These are phyloP conservation scores for Lasiosphaeria ovina DNA, from an alignment of 495 filamentous ascomycete species.

Conservation along the genomic window DNA sequence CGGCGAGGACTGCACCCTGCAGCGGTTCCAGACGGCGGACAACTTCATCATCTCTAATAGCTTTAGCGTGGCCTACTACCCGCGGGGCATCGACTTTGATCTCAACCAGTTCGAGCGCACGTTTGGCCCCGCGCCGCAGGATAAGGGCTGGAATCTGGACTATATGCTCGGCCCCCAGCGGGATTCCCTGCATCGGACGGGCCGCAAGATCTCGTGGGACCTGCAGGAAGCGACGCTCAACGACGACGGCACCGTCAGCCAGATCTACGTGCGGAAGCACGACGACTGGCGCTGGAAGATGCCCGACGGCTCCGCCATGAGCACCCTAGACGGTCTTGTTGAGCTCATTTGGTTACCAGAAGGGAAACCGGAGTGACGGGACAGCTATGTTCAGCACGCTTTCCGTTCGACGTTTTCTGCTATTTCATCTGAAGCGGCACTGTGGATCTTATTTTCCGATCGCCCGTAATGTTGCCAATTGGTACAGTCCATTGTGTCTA, in stretches of 20 bases:
- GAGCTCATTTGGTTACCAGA: conserved; percentile 51
- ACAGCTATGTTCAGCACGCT: too few species aligned
- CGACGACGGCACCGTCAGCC: conserved; percentile 43
- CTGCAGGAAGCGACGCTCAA: conserved; percentile 43
- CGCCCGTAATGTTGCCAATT: too few species aligned
- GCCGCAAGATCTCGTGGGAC: conserved; percentile 54
- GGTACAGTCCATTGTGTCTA: too few species aligned
- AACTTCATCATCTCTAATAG: conserved; percentile 62
- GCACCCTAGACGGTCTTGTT: conserved; percentile 47
- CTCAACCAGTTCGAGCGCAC: conserved; percentile 64
- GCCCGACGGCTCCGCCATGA: conserved; percentile 42
- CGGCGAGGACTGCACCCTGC: conserved; percentile 61
- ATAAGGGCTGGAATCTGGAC: conserved; percentile 53
- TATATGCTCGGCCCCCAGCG: conserved; percentile 51
- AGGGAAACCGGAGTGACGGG: neutral
- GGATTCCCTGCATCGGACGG: conserved; percentile 43
- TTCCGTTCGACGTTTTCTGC: conserved; percentile 2
- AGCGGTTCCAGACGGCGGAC: conserved; percentile 61
- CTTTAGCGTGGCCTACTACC: conserved; percentile 60
- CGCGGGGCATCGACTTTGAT: conserved; percentile 56
- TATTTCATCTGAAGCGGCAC: neutral
- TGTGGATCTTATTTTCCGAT: too few species aligned
- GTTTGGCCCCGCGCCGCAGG: conserved; percentile 55
- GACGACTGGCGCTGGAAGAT: conserved; percentile 51
- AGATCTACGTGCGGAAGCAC: conserved; percentile 46